These are phyloP conservation scores for Penicillium bialowiezense DNA, from an alignment of 495 filamentous ascomycete genomes.

Conservation along the genomic window DNA sequence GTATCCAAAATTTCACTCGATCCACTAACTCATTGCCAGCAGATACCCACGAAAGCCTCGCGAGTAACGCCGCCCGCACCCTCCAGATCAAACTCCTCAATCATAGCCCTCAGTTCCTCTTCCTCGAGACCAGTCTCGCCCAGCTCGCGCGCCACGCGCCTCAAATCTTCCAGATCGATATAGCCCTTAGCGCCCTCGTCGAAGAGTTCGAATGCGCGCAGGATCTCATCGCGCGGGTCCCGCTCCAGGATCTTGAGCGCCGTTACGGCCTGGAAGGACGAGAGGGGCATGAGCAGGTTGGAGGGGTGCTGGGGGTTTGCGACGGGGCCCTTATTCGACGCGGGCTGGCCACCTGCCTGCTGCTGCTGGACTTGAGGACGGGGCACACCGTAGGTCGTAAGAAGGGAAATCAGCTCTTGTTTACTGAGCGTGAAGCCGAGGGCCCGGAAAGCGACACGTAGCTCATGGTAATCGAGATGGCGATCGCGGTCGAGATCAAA, in stretches of 20 bases:
- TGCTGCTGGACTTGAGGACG: constrained; percentile 48
- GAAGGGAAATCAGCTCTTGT: constrained; percentile 70
- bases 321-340: constrained; percentile 23
- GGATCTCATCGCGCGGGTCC: constrained; percentile 87
- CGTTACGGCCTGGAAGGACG: constrained; percentile 74
- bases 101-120: constrained; percentile 90
- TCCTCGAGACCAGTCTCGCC: constrained; percentile 87
- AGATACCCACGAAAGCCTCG: constrained; percentile 88
- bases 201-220: constrained; percentile 88
- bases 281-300: constrained; percentile 66
- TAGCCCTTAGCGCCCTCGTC: constrained; percentile 76
- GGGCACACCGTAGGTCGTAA: constrained; percentile 69
- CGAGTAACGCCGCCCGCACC: constrained; percentile 84
- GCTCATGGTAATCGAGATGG: constrained; percentile 94
- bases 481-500: constrained; percentile 97
- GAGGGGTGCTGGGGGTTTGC: constrained; percentile 45
- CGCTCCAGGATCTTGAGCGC: constrained; percentile 74
- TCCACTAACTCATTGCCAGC: constrained; percentile 52
- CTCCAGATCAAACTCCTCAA: constrained; percentile 97
- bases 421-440: constrained; percentile 90
- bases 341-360: constrained; percentile 25
- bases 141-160: constrained; percentile 83
- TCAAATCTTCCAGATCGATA: constrained; percentile 81
- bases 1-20: too few species aligned
- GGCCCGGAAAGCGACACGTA: constrained; percentile 95